Conservation (phyloP, 805 yeast genomes). For the Kodamaea lidongshanica region DNA sequence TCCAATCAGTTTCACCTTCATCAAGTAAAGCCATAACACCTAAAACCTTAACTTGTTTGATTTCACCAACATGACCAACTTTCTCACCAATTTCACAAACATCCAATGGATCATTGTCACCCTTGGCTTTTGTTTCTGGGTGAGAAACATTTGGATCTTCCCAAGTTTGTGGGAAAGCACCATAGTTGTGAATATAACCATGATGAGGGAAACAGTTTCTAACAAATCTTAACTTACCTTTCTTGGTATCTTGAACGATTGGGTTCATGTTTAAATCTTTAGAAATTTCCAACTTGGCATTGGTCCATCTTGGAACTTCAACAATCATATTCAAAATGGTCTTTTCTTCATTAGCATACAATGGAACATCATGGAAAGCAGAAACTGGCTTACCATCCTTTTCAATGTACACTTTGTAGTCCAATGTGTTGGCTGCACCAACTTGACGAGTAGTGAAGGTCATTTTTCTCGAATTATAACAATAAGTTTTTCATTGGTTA, state of each 20-base stretch:
- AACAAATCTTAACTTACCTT: conserved; percentile 92
- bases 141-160: conserved; percentile 60
- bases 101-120: conserved; percentile 45
- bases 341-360: conserved; percentile 90
- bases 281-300: conserved; percentile 92
- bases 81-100: conserved; percentile 46
- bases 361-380: conserved; percentile 74
- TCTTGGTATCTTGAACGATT: conserved; percentile 93
- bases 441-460: conserved; percentile 83
- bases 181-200: conserved; percentile 97
- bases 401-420: conserved; percentile 86
- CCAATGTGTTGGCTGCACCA: conserved; percentile 94
- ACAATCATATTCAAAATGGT: conserved; percentile 77
- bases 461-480: conserved; percentile 40
- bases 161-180: conserved; percentile 96
- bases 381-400: conserved; percentile 91
- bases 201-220: conserved; percentile 98
- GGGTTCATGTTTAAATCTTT: conserved; percentile 85
- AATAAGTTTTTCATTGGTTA: too few relatives aligned
- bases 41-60: conserved; percentile 60
- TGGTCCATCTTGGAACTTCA: conserved; percentile 98
- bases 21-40: conserved; percentile 77
- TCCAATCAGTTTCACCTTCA: conserved; percentile 98
- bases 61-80: conserved; percentile 43
- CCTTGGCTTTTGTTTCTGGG: conserved; percentile 55